Percentiles rank a stretch among this genome's conserved stretches.
Evolutionary conservation across 345 rosid genomes (phyloP).

Genomic region (Heritiera fomes): DNA sequence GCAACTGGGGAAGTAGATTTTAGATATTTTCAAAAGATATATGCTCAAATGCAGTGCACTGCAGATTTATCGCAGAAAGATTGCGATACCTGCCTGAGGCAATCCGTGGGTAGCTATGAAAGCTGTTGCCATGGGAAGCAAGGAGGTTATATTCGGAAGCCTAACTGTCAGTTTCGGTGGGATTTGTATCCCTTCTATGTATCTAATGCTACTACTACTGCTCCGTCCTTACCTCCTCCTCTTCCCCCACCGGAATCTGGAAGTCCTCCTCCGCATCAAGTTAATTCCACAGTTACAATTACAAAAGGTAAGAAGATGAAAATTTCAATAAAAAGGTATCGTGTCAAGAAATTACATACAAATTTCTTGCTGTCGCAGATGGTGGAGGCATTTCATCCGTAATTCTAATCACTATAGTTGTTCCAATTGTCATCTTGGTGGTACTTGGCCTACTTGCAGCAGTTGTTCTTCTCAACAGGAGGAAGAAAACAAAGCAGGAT

Average conservation of each 20-base stretch:
- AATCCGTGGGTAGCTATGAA: not conserved
- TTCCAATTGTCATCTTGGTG: slow-evolving; percentile 24
- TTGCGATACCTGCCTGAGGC: slow-evolving; percentile 37
- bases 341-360: not conserved
- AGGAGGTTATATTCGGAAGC: slow-evolving; percentile 41
- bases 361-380: slow-evolving; percentile 6
- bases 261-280: not conserved
- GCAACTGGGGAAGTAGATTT: slow-evolving; percentile 33
- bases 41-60: slow-evolving; percentile 50
- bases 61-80: slow-evolving; percentile 43
- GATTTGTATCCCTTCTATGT: slow-evolving; percentile 44
- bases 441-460: slow-evolving; percentile 8
- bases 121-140: slow-evolving; percentile 29
- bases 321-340: not conserved
- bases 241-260: not conserved
- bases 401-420: slow-evolving; percentile 23
- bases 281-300: not conserved
- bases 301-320: not conserved
- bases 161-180: slow-evolving; percentile 52
- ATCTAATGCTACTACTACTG: slow-evolving; percentile 10
- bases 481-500: not conserved
- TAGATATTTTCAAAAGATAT: slow-evolving; percentile 23
- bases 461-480: slow-evolving; percentile 23
- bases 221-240: slow-evolving; percentile 19
- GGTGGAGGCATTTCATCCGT: not conserved